These are phyloP conservation scores for Lachancea quebecensis DNA, from an alignment of 805 yeast genomes.

Conservation along the genomic window DNA sequence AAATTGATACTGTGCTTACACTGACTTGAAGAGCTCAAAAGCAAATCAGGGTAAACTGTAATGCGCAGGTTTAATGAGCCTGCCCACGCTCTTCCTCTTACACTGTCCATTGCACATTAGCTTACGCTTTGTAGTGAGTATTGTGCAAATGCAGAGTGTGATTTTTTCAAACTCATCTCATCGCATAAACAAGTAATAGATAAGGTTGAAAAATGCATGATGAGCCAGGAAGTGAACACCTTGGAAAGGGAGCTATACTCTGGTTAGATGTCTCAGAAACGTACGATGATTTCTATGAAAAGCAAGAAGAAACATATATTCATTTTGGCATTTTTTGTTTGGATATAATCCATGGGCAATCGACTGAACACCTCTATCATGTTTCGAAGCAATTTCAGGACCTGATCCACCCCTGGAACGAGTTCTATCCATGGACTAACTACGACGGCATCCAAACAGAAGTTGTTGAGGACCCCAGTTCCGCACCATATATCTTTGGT, in stretches of 20 bases:
- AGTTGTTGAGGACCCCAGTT: constrained; percentile 13
- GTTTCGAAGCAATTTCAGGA: constrained; percentile 18
- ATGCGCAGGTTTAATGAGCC: constrained; percentile 45
- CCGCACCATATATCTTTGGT: constrained; percentile 24
- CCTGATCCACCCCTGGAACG: constrained; percentile 33
- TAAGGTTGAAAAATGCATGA: not conserved
- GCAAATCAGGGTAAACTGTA: constrained; percentile 18
- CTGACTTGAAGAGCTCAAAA: constrained; percentile 4
- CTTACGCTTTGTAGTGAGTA: not conserved
- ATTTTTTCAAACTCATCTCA: constrained; percentile 3
- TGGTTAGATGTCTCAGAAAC: constrained; percentile 22
- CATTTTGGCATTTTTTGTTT: constrained; percentile 26
- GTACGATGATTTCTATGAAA: constrained; percentile 14
- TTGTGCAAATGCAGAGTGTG: not conserved
- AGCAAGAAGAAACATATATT: constrained; percentile 18
- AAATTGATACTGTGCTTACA: constrained; percentile 19
- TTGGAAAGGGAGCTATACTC: constrained; percentile 9
- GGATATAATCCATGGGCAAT: constrained; percentile 14
- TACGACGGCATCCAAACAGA: constrained; percentile 23
- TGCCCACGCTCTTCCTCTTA: constrained; percentile 43
- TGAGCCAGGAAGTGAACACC: not conserved
- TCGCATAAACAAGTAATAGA: not conserved
- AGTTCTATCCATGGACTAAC: constrained; percentile 39
- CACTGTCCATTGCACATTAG: constrained; percentile 18
- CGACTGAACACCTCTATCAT: constrained; percentile 1